Evolutionary conservation across 2,329 filamentous ascomycete genomes (phyloP), one percentile per base, ranked within the genome.

Genomic region (Phyllosticta paracitricarpa): DNA sequence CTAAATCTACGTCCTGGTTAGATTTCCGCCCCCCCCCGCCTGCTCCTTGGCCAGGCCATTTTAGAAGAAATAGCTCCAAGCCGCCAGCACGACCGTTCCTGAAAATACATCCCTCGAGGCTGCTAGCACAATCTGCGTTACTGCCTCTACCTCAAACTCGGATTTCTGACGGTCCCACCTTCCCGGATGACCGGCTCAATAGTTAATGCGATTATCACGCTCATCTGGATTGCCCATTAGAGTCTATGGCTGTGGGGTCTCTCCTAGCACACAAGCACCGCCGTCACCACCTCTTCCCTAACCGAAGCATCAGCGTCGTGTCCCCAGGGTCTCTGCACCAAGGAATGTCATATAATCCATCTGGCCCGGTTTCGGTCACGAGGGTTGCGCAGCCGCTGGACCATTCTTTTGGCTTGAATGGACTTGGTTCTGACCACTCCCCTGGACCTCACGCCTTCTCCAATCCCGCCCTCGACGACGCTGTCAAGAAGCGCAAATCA

Each of bases 191-290:
- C 54, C 54, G 55, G 54, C 59, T 61, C 40, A 19, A 48, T 51
- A 24, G 22, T 35, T 25, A 28, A 54, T 54, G 52, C 26, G 26
- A 22, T 17, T n/a, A 17, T 8, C 9, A 40, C 19, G 54, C 54
- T 28, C 19, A 52, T 61, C 59, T 52, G 59, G 54, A 61, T 57
- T 51, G 26, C 30, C 59, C 9, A 19, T 33, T 53, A 14, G 54
- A 66, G 65, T 71, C 66, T 69, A 75, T 75, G 72, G 72, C 72
- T 70, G 69, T 73, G 62, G 71, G 69, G 65, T 35, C 54, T 25
- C 54, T 40, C 35, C 48, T 56, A 48, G 48, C 24, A 68, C 70
- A 63, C 70, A 73, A 61, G 68, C 68, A 64, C 71, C 69, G 65
- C 66, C 67, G 65, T 71, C 68, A 66, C 71, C 71, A 69, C 68